These are phyloP conservation scores for Sphagnum fallax DNA, from an alignment of 228 moss, liverwort and hornwort genomes.

Conservation along the genomic window DNA sequence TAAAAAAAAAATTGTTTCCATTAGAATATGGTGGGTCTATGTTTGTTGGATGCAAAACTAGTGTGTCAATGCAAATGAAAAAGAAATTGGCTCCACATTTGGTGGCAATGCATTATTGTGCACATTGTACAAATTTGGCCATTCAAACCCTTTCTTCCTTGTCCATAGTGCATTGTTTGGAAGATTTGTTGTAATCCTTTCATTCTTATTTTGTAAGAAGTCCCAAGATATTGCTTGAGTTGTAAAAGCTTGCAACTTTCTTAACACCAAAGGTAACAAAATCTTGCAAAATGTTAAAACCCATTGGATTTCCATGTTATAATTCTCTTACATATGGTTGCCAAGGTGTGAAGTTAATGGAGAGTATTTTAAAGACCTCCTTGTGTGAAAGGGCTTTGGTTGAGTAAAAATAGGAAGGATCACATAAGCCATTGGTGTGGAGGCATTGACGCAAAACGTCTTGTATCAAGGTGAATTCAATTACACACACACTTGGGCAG, in stretches of 20 bases:
- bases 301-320: neutral
- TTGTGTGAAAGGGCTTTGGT: too few relatives aligned
- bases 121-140: neutral
- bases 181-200: neutral
- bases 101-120: neutral
- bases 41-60: neutral
- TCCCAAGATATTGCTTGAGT: neutral
- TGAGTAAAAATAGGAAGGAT: too few relatives aligned
- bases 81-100: neutral
- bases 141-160: neutral
- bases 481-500: too few relatives aligned
- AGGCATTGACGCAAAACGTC: too few relatives aligned
- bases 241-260: neutral
- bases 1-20: neutral
- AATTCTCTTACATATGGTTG: too few relatives aligned
- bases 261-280: neutral
- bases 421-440: too few relatives aligned
- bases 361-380: too few relatives aligned
- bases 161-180: neutral
- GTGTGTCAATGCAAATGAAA: neutral
- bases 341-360: too few relatives aligned
- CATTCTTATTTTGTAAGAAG: neutral
- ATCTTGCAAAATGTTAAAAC: neutral
- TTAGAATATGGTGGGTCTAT: neutral
- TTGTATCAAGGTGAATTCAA: too few relatives aligned